phyloP scores from a whole-genome alignment of 2,329 filamentous ascomycete genomes.

The Fusarium nelsonii region DNA sequence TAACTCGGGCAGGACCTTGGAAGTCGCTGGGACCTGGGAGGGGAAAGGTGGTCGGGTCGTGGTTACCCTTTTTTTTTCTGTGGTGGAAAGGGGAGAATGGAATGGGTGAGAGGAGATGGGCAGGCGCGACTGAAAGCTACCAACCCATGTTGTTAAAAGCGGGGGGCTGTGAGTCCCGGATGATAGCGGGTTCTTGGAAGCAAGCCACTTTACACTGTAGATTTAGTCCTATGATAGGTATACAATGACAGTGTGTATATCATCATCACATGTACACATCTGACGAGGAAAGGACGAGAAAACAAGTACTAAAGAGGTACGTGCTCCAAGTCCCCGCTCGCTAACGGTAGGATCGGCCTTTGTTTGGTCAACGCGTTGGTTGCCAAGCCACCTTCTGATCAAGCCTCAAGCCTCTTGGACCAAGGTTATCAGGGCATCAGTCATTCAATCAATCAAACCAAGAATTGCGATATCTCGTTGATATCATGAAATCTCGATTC shows the following conservation, averaged over 20 bases:
- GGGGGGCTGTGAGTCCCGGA: constrained; percentile 26
- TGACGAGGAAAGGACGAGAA: constrained; percentile 36
- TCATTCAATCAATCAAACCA: constrained; percentile 23
- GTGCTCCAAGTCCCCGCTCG: constrained; percentile 29
- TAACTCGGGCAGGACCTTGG: constrained; percentile 54
- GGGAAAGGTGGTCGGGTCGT: constrained; percentile 52
- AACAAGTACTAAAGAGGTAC: constrained; percentile 44
- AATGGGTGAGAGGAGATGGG: constrained; percentile 49
- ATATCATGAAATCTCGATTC: constrained; percentile 21
- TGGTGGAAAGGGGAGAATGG: constrained; percentile 50
- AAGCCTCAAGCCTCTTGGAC: constrained; percentile 29
- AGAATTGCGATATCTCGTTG: constrained; percentile 12
- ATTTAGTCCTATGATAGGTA: fast-evolving
- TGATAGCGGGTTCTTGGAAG: neutral
- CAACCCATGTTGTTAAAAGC: constrained; percentile 34
- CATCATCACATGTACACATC: constrained; percentile 6
- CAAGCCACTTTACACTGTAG: constrained; percentile 2
- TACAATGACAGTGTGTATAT: constrained; percentile 14
- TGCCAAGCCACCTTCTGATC: constrained; percentile 38
- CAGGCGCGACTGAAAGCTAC: constrained; percentile 48
- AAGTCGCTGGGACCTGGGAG: constrained; percentile 51
- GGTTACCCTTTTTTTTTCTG: constrained; percentile 51
- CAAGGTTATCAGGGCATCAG: constrained; percentile 25
- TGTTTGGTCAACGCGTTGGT: constrained; percentile 30
- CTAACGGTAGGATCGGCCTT: constrained; percentile 14